A percentile compares a stretch with the other conserved stretches of the same genome.
These are phyloP conservation scores for Gossypium laxum DNA, from an alignment of 441 rosid genomes.

Conservation along the genomic window DNA sequence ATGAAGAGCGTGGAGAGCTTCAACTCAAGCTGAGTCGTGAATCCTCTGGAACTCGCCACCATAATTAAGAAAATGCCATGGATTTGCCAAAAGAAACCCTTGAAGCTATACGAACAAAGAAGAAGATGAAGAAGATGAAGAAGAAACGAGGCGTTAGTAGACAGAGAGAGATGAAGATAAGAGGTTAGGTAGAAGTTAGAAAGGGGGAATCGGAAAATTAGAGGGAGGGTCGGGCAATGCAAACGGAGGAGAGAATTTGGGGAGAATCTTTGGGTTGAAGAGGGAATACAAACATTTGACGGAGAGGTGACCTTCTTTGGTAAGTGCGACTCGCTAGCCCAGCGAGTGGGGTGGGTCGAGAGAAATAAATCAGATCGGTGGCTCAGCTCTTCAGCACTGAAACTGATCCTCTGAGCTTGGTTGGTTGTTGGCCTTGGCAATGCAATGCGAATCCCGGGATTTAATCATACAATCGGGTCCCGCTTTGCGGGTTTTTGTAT, in stretches of 20 bases:
- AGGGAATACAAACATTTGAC: constrained; percentile 13
- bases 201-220: neutral
- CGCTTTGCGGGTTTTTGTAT: neutral
- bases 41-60: constrained; percentile 42
- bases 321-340: neutral
- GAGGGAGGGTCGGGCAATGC: neutral
- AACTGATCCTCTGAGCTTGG: neutral
- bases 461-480: constrained; percentile 26
- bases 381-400: neutral
- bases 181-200: neutral
- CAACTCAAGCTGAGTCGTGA: constrained; percentile 42
- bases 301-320: neutral
- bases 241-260: constrained; percentile 14
- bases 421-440: neutral
- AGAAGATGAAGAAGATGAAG: neutral
- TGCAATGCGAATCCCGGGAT: constrained; percentile 24
- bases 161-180: no score
- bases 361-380: constrained; percentile 19
- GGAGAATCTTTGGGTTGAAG: constrained; percentile 1
- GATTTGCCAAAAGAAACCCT: constrained; percentile 14
- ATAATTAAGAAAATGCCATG: constrained; percentile 44
- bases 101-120: neutral
- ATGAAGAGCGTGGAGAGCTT: constrained; percentile 23
- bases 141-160: neutral
- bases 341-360: neutral